A percentile compares a stretch with the other conserved stretches of the same genome.
phyloP scores from a whole-genome alignment of 78 protist genomes.

The Cyanophora paradoxa region DNA sequence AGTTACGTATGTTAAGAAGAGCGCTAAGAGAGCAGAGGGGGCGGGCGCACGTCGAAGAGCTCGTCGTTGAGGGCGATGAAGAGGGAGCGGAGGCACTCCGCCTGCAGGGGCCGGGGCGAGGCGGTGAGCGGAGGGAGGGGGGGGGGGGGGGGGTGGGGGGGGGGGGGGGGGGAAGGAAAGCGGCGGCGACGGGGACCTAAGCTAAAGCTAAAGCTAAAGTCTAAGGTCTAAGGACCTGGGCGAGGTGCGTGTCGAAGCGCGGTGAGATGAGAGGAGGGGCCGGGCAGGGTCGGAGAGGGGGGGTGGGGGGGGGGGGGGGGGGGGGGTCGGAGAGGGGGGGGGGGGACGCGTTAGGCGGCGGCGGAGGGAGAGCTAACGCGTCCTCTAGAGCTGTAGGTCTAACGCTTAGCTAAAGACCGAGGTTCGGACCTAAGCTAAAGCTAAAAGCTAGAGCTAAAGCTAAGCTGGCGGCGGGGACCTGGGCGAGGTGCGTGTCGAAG shows the following conservation, averaged over 20 bases:
- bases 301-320: too few species aligned
- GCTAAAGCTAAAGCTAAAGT: background rate
- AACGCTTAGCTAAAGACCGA: slow-evolving; percentile 34
- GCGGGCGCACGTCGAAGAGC: slow-evolving; percentile 55
- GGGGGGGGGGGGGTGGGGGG: too few species aligned
- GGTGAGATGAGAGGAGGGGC: background rate
- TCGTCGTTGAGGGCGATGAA: slow-evolving; percentile 71
- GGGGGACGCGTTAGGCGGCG: background rate
- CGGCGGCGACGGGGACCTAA: background rate
- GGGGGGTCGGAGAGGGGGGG: too few species aligned
- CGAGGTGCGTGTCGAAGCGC: slow-evolving; percentile 11
- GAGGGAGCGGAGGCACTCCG: slow-evolving; percentile 52
- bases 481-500: slow-evolving; percentile 14
- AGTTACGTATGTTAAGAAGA: too few species aligned
- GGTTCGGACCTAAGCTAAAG: background rate
- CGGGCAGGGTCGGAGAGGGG: too few species aligned
- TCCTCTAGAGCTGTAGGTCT: background rate
- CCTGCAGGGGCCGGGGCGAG: slow-evolving; percentile 66
- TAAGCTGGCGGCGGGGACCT: background rate
- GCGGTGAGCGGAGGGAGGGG: too few species aligned
- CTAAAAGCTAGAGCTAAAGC: background rate
- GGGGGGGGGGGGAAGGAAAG: too few species aligned
- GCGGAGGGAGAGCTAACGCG: background rate
- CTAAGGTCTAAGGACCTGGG: background rate
- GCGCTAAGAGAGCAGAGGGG: background rate